Evolutionary conservation across 768 basidiomycete species (phyloP), one percentile per base, ranked within the genome.

Genomic region (Thelephora ganbajun): DNA sequence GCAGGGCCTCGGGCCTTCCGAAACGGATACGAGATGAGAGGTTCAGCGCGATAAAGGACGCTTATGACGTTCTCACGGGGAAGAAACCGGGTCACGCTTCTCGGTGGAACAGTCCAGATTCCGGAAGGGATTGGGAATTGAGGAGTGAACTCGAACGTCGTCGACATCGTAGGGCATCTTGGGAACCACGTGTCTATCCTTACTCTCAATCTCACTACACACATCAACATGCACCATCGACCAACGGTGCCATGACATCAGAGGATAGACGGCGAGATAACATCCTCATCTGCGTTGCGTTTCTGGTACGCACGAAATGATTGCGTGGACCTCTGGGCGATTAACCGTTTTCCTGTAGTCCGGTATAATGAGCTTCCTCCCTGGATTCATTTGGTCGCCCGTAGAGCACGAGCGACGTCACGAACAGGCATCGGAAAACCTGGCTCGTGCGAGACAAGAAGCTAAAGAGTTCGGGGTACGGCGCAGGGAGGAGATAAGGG

Each of bases 1-100:
- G 68, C 22, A 68, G 68, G 5, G 48, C 16, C 50, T 77, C 16
- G 58, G 73, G 1, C 57, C 73, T 5, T 56, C 63, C 35, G 60
- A 71, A 30, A 9, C 26, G 26, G 26, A 30, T 30, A 43, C 71
- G 76, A 6, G 80, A 79, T 49, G 63, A 68, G 6, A 73, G 75
- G 2, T 88, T 87, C 54, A 80, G 79, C 48, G 65, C 73, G 36
- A 76, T 87, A 44, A 71, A 73, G 6, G 65, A 69, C 6, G 79
- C 85, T 2, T 88, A 87, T 51, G 77, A 80, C 35, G 54, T 63
- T 16, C 66, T 83, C 2, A 63, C 71, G 2, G 72, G 71, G 5
- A 67, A 59, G 57, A 13, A 55, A 56, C 45, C 57, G 33, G 26
- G 54, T 42, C 37, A 53, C 49, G 33, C 41, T 45, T 6, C 33